Base-by-base conservation (phyloP, 805 yeast species). In the Spathaspora hagerdaliae region DNA sequence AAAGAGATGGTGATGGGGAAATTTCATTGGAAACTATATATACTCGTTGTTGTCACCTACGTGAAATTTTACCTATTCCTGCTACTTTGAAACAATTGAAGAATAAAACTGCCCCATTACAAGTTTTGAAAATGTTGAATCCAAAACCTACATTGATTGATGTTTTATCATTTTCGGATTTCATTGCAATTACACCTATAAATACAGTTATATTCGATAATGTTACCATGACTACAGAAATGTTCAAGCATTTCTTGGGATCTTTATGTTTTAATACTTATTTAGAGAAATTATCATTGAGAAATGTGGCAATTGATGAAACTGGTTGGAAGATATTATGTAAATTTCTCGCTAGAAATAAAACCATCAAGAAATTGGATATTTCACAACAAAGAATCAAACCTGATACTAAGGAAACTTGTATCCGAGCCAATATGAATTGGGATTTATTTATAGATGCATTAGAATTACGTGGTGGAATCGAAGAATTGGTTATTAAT, bases 11-110 rank as follows among this genome's bases (percentile, higher is more conserved):
- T 39, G 40, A 42, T 8, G 52, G 56, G 1, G 55, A 58, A 10
- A 54, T 75, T 1, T 61, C 81, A 2, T 59, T 79, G 40, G 84
- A 79, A 46, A 61, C 71, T 11, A 60, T 79, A 12, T 79, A 79
- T 53, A 88, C 97, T 1, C 73, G 97, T 52, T 92, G 97, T 61
- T 91, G 97, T 61, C 97, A 91, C 63, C 70, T 91, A 49, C 72
- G 97, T 47, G 97, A 91, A 57, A 91, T 91, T 48, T 63, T 91
- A 50, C 97, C 98, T 1, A 91, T 91, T 41, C 92, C 96, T 3
- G 92, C 96, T 2, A 89, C 92, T 6, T 58, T 87, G 53, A 83
- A 84, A 57, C 83, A 79, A 56, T 63, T 79, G 48, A 78, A 75
- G 45, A 69, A 73, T 49, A 79, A 77, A 51, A 50, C 74, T 0